Conservation (phyloP, 306 rosid genomes). For the Lathyrus sativus region DNA sequence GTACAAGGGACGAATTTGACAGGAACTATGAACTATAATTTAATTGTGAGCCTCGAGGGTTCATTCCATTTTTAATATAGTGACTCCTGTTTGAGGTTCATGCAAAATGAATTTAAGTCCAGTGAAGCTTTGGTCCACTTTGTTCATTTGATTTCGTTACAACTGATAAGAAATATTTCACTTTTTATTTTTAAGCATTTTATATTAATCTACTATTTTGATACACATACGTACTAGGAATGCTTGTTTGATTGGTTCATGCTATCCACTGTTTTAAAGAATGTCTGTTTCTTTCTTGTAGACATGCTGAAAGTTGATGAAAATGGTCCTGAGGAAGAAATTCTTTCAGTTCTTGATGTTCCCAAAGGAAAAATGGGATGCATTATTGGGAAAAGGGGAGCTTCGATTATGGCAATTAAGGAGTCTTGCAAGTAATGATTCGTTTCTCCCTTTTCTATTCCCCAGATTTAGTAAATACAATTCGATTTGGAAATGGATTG, state of each 20-base stretch:
- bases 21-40: constrained; percentile 16
- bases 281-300: constrained; percentile 36
- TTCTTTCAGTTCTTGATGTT: constrained; percentile 86
- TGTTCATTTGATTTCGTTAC: constrained; percentile 31
- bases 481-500: constrained; percentile 8
- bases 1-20: constrained; percentile 2
- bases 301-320: constrained; percentile 61
- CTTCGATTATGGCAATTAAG: constrained; percentile 78
- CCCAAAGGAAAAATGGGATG: constrained; percentile 92
- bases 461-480: constrained; percentile 29
- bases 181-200: constrained; percentile 29
- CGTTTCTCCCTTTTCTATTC: constrained; percentile 26
- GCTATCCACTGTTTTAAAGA: constrained; percentile 32
- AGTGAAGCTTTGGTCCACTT: constrained; percentile 12
- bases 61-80: neutral
- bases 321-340: constrained; percentile 76
- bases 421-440: constrained; percentile 74
- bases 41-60: neutral
- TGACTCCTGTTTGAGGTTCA: constrained; percentile 17
- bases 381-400: constrained; percentile 81
- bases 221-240: constrained; percentile 19
- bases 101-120: constrained; percentile 22
- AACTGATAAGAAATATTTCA: constrained; percentile 18
- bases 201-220: constrained; percentile 5
- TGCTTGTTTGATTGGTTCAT: constrained; percentile 14